Evolutionary conservation across 768 basidiomycete species (phyloP), one percentile per base, ranked within the genome.

Genomic region (Hortiboletus flavorubellus): DNA sequence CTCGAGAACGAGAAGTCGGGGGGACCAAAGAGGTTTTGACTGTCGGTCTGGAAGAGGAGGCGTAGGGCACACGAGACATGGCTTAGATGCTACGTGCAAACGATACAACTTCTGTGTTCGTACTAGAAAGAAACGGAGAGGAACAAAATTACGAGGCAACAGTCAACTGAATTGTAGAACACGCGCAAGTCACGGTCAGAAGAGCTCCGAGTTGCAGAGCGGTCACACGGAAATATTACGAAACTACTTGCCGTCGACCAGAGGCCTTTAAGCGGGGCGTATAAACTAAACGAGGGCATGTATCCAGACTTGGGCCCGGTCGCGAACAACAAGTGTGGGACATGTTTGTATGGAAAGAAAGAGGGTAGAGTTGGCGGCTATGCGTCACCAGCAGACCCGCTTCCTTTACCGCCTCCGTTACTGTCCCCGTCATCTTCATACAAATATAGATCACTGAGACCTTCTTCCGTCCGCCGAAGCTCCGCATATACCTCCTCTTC

Each of bases 1-100:
- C 68, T 53, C 68, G 70, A 46, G 70, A 65, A 53, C 60, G 75
- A 50, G 73, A 43, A 11, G 65, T 56, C 15, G 70, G 65, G 18
- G 65, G 68, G 26, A 46, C 59, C 5, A 73, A 48, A 2, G 65
- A 45, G 0, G 72, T 62, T 47, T 62, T 74, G 44, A 62, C 57
- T 0, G 73, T 62, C 45, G 69, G 64, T 57, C 72, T 68, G 29
- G 72, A 68, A 26, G 26, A 26, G 26, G 26, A 26, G 26, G 26
- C 26, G 51, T 71, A 72, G n/a, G 76, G 74, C 23, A 75, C 59
- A 37, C 76, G 76, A 54, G 76, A 76, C 76, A 78, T 78, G 38
- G 30, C 30, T 57, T 35, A 40, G 50, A 38, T 21, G 31, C 34
- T 8, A n/a, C 33, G 31, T 45, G 35, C 12, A 45, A 46, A 40